These are phyloP conservation scores for Myriosclerotinia scirpicola DNA, from an alignment of 2,329 filamentous ascomycete species.

Conservation along the genomic window DNA sequence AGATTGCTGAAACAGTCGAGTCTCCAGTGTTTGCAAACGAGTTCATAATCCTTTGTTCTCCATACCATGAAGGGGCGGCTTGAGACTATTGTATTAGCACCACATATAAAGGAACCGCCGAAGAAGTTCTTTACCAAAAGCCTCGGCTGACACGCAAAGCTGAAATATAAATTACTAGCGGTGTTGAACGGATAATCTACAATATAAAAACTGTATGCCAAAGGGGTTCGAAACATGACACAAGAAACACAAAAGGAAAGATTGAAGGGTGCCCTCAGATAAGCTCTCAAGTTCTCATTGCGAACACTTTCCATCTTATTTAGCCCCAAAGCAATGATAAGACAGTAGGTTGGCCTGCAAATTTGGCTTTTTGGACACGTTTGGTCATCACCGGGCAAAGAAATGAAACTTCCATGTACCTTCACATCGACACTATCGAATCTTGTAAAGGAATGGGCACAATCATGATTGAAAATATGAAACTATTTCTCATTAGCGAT, in stretches of 20 bases:
- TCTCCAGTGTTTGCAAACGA: not conserved
- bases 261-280: conserved; percentile 41
- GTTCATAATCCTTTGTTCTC: conserved; percentile 5
- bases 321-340: conserved; percentile 27
- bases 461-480: conserved; percentile 20
- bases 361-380: conserved; percentile 43
- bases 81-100: not conserved
- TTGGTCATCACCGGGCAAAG: conserved; percentile 42
- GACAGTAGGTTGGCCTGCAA: conserved; percentile 42
- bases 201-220: not conserved
- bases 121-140: not conserved
- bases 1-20: not conserved
- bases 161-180: not conserved
- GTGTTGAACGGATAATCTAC: not conserved
- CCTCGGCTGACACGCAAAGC: not conserved
- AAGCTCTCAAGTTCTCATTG: conserved; percentile 45
- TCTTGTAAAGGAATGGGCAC: conserved; percentile 21
- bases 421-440: conserved; percentile 24
- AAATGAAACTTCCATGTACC: conserved; percentile 26
- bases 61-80: not conserved
- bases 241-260: not conserved
- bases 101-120: not conserved
- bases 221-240: not conserved
- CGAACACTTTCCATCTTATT: conserved; percentile 38
- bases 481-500: conserved; percentile 28